A percentile compares a stretch with the other conserved stretches of the same genome.
phyloP scores from a whole-genome alignment of 495 filamentous ascomycete species.

The Aspergillus cavernicola region DNA sequence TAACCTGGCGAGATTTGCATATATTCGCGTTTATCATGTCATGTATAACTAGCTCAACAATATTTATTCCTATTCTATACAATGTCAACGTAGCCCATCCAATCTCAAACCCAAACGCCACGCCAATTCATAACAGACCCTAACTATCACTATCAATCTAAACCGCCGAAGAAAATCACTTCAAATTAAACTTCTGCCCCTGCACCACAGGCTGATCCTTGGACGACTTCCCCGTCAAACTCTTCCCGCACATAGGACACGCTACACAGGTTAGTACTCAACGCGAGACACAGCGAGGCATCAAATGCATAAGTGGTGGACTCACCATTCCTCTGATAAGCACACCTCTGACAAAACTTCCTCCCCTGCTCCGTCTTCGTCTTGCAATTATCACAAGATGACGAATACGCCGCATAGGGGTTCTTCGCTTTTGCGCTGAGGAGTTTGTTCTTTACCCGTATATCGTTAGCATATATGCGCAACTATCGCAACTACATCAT shows the following conservation, averaged over 20 bases:
- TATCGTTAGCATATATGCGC: no score
- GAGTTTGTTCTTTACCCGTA: constrained; percentile 59
- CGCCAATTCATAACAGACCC: constrained; percentile 19
- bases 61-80: constrained; percentile 17
- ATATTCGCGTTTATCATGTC: constrained; percentile 38
- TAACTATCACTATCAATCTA: background rate
- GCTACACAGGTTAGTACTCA: constrained; percentile 33
- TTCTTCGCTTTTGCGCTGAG: constrained; percentile 66
- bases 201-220: constrained; percentile 52
- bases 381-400: constrained; percentile 59
- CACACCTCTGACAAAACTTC: constrained; percentile 62
- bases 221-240: constrained; percentile 42
- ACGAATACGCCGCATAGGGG: constrained; percentile 64
- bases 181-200: constrained; percentile 63
- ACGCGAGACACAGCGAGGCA: background rate
- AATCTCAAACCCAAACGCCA: constrained; percentile 6
- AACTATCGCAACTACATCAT: background rate
- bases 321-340: constrained; percentile 61
- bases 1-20: constrained; percentile 31
- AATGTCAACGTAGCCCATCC: no score
- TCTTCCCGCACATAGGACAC: constrained; percentile 66
- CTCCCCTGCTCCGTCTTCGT: constrained; percentile 61
- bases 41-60: constrained; percentile 44
- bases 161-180: constrained; percentile 37
- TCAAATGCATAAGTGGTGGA: background rate